Evolutionary conservation across 345 rosid species (phyloP).

Genomic region (Carallia pectinifolia): DNA sequence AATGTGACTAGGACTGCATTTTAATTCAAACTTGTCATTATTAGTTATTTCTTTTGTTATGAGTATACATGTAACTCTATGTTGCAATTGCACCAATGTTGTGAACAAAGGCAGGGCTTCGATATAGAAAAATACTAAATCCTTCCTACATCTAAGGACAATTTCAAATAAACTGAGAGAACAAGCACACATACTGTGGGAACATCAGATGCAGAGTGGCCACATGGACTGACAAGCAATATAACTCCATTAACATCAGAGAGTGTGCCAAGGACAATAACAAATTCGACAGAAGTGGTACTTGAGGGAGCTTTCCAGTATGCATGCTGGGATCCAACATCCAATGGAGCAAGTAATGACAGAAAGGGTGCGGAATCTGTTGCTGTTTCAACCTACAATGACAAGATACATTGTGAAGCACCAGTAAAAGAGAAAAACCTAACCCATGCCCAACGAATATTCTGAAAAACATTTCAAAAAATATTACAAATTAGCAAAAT

Average conservation of each 20-base stretch:
- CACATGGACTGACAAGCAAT: slow-evolving; percentile 87
- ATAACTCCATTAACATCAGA: slow-evolving; percentile 82
- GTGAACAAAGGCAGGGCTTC: background rate
- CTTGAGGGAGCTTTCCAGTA: slow-evolving; percentile 91
- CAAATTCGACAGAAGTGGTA: slow-evolving; percentile 59
- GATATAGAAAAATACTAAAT: background rate
- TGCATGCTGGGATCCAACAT: slow-evolving; percentile 47
- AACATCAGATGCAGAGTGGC: slow-evolving; percentile 79
- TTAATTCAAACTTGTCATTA: too few relatives aligned
- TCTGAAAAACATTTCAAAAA: too few relatives aligned
- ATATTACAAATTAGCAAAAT: too few relatives aligned
- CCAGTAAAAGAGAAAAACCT: background rate
- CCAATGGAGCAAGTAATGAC: slow-evolving; percentile 72
- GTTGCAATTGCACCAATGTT: background rate
- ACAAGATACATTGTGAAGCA: slow-evolving; percentile 17
- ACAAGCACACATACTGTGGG: slow-evolving; percentile 57
- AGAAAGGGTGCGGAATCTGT: slow-evolving; percentile 73
- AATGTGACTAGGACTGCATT: too few relatives aligned
- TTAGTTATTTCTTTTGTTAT: too few relatives aligned
- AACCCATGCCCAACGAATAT: too few relatives aligned
- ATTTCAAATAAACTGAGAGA: slow-evolving; percentile 7
- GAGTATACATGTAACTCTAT: too few relatives aligned
- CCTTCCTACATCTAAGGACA: background rate
- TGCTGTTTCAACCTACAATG: slow-evolving; percentile 80
- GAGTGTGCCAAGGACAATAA: slow-evolving; percentile 57